phyloP scores from a whole-genome alignment of 2,329 filamentous ascomycete genomes.

The Bertia moriformis region DNA sequence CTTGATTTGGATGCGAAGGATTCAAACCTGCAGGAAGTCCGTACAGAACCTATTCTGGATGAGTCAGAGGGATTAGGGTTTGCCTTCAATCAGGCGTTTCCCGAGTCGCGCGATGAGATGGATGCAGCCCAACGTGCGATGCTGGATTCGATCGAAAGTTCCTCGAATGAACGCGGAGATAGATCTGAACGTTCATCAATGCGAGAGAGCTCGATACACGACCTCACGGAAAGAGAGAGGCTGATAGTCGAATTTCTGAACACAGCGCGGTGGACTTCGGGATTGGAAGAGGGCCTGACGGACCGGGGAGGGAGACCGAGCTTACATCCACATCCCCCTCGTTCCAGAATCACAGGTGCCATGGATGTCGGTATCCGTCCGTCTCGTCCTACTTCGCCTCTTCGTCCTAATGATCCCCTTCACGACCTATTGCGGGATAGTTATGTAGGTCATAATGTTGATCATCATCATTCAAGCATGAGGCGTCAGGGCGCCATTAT shows the following conservation, averaged over 20 bases:
- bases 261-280: conserved; percentile 19
- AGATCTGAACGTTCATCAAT: conserved; percentile 6
- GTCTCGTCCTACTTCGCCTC: no score
- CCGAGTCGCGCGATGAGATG: background rate
- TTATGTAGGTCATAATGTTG: no score
- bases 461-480: no score
- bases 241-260: conserved; percentile 25
- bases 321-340: no score
- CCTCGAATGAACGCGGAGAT: conserved; percentile 10
- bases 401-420: no score
- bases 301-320: conserved; percentile 12
- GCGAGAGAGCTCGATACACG: conserved; percentile 18
- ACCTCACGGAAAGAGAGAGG: conserved; percentile 22
- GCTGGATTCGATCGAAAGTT: no score
- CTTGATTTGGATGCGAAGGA: background rate
- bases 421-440: no score
- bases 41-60: background rate
- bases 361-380: no score
- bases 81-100: background rate
- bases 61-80: background rate
- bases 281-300: conserved; percentile 13
- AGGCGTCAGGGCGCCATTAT: background rate
- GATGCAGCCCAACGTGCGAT: no score
- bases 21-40: background rate
- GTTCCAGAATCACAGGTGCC: no score